Percentiles rank a stretch among this genome's conserved stretches.
Evolutionary conservation across 2,329 filamentous ascomycete species (phyloP).

Genomic region (Xylaria sp.): DNA sequence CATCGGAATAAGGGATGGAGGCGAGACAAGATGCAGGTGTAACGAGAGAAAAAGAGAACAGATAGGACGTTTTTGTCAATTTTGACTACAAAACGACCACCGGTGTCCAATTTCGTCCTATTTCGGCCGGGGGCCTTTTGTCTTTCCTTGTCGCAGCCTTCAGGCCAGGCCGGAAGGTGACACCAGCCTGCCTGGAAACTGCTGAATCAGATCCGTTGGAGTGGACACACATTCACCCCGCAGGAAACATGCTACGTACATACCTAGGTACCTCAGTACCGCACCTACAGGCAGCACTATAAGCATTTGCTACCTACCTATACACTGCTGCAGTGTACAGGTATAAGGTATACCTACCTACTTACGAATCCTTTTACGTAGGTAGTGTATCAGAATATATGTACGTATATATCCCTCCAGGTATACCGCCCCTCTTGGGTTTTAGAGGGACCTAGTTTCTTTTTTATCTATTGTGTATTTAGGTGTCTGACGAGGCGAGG

Average conservation of each 20-base stretch:
- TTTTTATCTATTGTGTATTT: slow-evolving; percentile 4
- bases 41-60: slow-evolving; percentile 7
- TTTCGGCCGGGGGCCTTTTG: too few relatives aligned
- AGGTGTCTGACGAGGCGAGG: not conserved
- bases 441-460: not conserved
- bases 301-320: not conserved
- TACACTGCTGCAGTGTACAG: not conserved
- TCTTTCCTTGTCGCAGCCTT: not conserved
- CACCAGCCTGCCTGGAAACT: not conserved
- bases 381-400: too few relatives aligned
- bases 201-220: not conserved
- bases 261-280: not conserved
- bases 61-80: slow-evolving; percentile 3
- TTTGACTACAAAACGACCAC: slow-evolving; percentile 9
- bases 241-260: slow-evolving; percentile 2
- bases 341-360: too few relatives aligned
- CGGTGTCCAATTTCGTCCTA: not conserved
- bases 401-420: not conserved
- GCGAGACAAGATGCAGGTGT: slow-evolving; percentile 23
- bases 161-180: not conserved
- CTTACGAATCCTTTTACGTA: too few relatives aligned
- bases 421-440: not conserved
- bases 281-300: too few relatives aligned
- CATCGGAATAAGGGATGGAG: slow-evolving; percentile 21
- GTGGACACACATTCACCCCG: not conserved